A percentile compares a stretch with the other conserved stretches of the same genome.
These are phyloP conservation scores for Phytophthora brassicae DNA, from an alignment of 352 stramenopile genomes.

Conservation along the genomic window DNA sequence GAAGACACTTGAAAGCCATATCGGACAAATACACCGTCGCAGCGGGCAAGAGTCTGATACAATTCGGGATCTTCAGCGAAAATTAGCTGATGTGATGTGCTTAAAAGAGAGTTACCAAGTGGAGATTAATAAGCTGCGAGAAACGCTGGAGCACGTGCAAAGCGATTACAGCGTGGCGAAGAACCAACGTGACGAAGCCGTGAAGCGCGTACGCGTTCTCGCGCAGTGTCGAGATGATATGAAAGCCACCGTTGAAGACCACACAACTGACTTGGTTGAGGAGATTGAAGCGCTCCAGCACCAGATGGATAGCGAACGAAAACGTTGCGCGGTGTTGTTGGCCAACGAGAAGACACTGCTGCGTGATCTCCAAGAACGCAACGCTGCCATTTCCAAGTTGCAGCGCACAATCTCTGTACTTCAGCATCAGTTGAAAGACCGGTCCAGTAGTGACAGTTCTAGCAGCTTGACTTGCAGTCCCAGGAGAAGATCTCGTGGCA, in stretches of 20 bases:
- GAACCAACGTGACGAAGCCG: constrained; percentile 58
- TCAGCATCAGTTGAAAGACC: constrained; percentile 31
- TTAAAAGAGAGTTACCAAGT: constrained; percentile 60
- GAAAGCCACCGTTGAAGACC: constrained; percentile 58
- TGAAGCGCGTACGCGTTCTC: constrained; percentile 56
- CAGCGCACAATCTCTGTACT: constrained; percentile 45
- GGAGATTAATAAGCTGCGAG: constrained; percentile 47
- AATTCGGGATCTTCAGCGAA: constrained; percentile 41
- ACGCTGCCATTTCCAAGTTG: constrained; percentile 50
- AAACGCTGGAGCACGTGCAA: constrained; percentile 40
- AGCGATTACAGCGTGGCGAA: constrained; percentile 48
- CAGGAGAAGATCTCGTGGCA: constrained; percentile 26
- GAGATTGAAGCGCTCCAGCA: constrained; percentile 70
- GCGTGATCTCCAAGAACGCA: constrained; percentile 73
- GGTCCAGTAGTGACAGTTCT: constrained; percentile 18
- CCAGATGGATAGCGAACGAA: constrained; percentile 66
- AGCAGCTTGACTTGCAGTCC: constrained; percentile 19
- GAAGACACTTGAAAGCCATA: constrained; percentile 42
- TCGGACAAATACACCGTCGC: constrained; percentile 30
- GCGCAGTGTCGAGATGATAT: constrained; percentile 68
- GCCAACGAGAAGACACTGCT: constrained; percentile 71
- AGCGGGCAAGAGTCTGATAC: constrained; percentile 32
- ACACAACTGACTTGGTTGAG: constrained; percentile 63
- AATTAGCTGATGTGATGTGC: constrained; percentile 41
- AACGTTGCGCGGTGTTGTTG: constrained; percentile 61